These are phyloP conservation scores for Pseudonitzschia multistriata DNA, from an alignment of 108 stramenopile species.

Conservation along the genomic window DNA sequence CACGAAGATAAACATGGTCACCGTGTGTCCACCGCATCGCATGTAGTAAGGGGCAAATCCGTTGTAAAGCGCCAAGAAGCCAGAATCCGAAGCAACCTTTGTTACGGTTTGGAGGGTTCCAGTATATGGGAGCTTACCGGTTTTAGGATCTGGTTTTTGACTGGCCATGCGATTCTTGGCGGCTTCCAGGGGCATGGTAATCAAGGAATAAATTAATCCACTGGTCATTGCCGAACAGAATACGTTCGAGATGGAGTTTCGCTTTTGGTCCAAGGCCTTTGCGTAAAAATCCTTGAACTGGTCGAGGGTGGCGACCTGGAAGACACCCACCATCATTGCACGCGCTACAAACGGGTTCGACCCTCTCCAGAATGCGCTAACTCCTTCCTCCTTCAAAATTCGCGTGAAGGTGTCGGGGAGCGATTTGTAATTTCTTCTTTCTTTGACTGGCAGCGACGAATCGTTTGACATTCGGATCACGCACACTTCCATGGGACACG, in stretches of 20 bases:
- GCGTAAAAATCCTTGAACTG: slow-evolving; percentile 88
- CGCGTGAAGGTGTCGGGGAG: slow-evolving; percentile 74
- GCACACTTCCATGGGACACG: slow-evolving; percentile 94
- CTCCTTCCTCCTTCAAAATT: slow-evolving; percentile 83
- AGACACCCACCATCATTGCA: slow-evolving; percentile 91
- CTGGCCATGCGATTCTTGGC: slow-evolving; percentile 93
- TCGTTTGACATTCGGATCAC: slow-evolving; percentile 92
- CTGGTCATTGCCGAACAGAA: slow-evolving; percentile 92
- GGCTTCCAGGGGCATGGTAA: slow-evolving; percentile 94
- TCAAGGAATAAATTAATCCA: slow-evolving; percentile 88
- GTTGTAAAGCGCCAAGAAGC: slow-evolving; percentile 81
- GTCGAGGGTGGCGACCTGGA: slow-evolving; percentile 93
- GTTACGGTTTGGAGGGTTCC: slow-evolving; percentile 78
- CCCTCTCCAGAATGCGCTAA: slow-evolving; percentile 89
- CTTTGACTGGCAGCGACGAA: slow-evolving; percentile 65
- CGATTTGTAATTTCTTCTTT: slow-evolving; percentile 84
- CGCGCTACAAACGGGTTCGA: slow-evolving; percentile 85
- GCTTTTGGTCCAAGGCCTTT: slow-evolving; percentile 54
- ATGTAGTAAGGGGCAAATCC: slow-evolving; percentile 91
- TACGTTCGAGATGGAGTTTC: slow-evolving; percentile 83
- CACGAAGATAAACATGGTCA: slow-evolving; percentile 89
- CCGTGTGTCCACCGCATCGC: slow-evolving; percentile 95
- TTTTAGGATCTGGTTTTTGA: slow-evolving; percentile 71
- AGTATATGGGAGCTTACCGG: slow-evolving; percentile 84
- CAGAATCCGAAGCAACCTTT: slow-evolving; percentile 67